Evolutionary conservation across 2,329 filamentous ascomycete genomes (phyloP), one percentile per base, ranked within the genome.

Genomic region (Trichophyton verrucosum): DNA sequence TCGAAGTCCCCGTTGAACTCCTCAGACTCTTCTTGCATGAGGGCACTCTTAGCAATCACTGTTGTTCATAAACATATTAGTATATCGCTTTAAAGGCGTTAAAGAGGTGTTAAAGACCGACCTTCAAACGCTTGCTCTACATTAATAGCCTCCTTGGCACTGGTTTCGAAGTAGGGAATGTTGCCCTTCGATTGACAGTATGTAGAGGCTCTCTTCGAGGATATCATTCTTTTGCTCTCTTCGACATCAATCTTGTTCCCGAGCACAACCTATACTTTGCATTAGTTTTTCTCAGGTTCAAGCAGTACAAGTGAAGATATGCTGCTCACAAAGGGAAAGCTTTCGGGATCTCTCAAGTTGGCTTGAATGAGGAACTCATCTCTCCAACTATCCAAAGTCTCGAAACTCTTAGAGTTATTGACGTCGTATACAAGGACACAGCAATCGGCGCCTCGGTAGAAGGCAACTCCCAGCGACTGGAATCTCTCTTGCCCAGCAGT

Each of bases 241-340:
- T 96, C 94, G 53, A 96, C 87, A 78, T 99, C 94, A 69, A 99
- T 95, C 82, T 99, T 99, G 82, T 99, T 99, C 61, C 94, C 94
- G 62, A 99, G 84, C 44, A 99, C 94, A 63, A 95, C 88, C 88
- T 92, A 60, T 20, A 42, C 13, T 47, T 56, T 15, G 59, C 67
- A 61, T 66, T 58, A 58, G 24, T 9, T 38, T 40, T 36, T 27
- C 20, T 8, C n/a, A 4, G 1, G n/a, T 58, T 30, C 1, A 51
- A n/a, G 24, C 47, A 3, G 20, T 60, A 24, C 2, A 20, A 13
- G 44, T 36, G 3, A 33, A 44, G 0, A 6, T 8, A 55, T 55
- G 49, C 6, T 13, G 78, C 87, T 75, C 77, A 96, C 94, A 73
- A 99, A 99, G 57, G 94, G 94, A 75, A 99, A 99, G 75, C 88